phyloP scores from a whole-genome alignment of 2,329 filamentous ascomycete genomes.

The Pseudopithomyces chartarum region DNA sequence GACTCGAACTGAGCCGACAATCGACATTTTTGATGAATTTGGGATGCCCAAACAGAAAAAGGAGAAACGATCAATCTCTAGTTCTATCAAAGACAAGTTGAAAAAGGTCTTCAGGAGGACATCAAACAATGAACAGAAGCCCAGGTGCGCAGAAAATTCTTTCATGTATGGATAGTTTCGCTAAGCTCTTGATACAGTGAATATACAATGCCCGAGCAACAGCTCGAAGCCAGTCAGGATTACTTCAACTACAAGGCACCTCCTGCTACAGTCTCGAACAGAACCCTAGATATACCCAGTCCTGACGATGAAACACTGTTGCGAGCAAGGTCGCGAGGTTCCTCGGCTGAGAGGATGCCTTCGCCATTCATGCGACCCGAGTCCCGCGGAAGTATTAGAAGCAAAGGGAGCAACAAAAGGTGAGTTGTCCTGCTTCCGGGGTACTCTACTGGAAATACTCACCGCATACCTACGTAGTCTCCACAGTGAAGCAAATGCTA shows the following conservation, averaged over 20 bases:
- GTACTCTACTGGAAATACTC: not conserved
- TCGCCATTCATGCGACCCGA: slow-evolving; percentile 18
- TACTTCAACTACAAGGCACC: slow-evolving; percentile 37
- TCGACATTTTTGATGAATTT: slow-evolving; percentile 25
- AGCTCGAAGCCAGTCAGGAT: slow-evolving; percentile 54
- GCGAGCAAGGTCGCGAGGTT: slow-evolving; percentile 34
- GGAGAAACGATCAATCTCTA: slow-evolving; percentile 67
- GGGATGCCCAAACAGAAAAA: slow-evolving; percentile 43
- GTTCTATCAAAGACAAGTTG: slow-evolving; percentile 64
- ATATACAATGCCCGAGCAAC: slow-evolving; percentile 56
- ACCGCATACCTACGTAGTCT: slow-evolving; percentile 17
- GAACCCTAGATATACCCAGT: slow-evolving; percentile 41
- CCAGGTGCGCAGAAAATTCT: not conserved
- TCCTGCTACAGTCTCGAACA: slow-evolving; percentile 21
- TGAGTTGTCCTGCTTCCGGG: not conserved
- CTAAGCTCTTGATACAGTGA: not conserved
- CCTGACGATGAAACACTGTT: slow-evolving; percentile 54
- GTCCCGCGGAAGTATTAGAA: slow-evolving; percentile 30
- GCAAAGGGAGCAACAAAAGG: slow-evolving; percentile 25
- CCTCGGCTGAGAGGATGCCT: slow-evolving; percentile 23
- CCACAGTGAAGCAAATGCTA: slow-evolving; percentile 50
- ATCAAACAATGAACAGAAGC: slow-evolving; percentile 24
- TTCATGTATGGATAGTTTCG: not conserved
- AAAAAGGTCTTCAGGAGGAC: slow-evolving; percentile 60
- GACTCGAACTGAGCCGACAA: slow-evolving; percentile 15